phyloP scores from a whole-genome alignment of 768 basidiomycete genomes.

The Podaxis sp. region DNA sequence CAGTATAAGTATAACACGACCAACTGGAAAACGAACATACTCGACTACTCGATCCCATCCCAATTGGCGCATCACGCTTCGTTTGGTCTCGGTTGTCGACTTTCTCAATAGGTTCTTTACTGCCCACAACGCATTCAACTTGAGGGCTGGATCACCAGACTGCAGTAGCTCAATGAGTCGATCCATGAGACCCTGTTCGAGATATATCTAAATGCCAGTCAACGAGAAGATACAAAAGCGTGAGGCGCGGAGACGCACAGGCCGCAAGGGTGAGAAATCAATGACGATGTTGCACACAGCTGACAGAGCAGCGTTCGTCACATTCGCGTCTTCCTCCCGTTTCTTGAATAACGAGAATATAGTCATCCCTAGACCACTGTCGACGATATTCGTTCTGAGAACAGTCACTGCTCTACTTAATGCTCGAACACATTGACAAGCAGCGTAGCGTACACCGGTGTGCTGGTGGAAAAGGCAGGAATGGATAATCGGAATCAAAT shows the following conservation, averaged over 20 bases:
- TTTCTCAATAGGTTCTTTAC: conserved; percentile 81
- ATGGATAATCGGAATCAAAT: conserved; percentile 36
- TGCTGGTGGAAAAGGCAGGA: conserved; percentile 37
- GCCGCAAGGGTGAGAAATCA: conserved; percentile 79
- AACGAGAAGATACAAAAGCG: conserved; percentile 10
- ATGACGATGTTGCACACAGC: conserved; percentile 85
- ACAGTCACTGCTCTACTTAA: conserved; percentile 79
- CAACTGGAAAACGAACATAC: conserved; percentile 37
- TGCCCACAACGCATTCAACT: conserved; percentile 80
- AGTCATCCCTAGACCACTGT: conserved; percentile 73
- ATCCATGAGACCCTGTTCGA: conserved; percentile 67
- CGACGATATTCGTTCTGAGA: conserved; percentile 81
- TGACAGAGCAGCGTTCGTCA: conserved; percentile 67
- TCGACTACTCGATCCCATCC: conserved; percentile 61
- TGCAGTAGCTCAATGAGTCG: conserved; percentile 59
- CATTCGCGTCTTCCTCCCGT: conserved; percentile 59
- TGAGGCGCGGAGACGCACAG: conserved; percentile 42
- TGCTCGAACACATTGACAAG: conserved; percentile 83
- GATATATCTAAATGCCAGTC: conserved; percentile 47
- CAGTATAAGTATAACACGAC: neutral
- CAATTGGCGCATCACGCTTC: conserved; percentile 63
- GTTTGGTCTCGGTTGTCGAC: conserved; percentile 59
- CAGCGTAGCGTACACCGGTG: conserved; percentile 79
- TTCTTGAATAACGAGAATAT: conserved; percentile 54
- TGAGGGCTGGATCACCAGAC: conserved; percentile 52